A percentile compares a stretch with the other conserved stretches of the same genome.
Evolutionary conservation across 352 stramenopile genomes (phyloP).

Genomic region (Peronosclerospora sorghi): DNA sequence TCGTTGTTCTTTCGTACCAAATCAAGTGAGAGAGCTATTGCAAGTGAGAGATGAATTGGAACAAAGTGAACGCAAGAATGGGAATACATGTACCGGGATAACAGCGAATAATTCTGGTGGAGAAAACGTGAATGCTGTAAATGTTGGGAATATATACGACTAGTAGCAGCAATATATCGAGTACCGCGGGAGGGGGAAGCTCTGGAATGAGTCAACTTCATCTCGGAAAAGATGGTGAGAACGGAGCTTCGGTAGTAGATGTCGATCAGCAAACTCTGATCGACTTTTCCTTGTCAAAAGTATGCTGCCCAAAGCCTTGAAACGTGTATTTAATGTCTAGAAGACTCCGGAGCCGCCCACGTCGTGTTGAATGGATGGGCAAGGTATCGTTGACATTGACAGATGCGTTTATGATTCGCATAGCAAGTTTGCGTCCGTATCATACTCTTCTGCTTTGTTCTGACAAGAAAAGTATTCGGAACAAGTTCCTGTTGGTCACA

Average conservation of each 20-base stretch:
- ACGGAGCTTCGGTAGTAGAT: slow-evolving; percentile 25
- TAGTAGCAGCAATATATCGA: slow-evolving; percentile 16
- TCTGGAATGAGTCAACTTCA: slow-evolving; percentile 22
- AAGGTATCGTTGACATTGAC: slow-evolving; percentile 77
- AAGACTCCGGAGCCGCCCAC: slow-evolving; percentile 61
- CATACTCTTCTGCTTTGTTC: slow-evolving; percentile 67
- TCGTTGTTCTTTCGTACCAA: slow-evolving; percentile 64
- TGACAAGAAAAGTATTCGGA: slow-evolving; percentile 54
- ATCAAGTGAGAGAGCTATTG: slow-evolving; percentile 63
- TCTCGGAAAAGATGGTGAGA: slow-evolving; percentile 26
- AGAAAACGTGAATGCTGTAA: not conserved
- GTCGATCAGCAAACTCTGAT: slow-evolving; percentile 78
- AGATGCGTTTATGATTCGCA: slow-evolving; percentile 44
- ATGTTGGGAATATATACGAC: slow-evolving; percentile 3
- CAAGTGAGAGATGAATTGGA: slow-evolving; percentile 73
- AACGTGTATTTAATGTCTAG: slow-evolving; percentile 71
- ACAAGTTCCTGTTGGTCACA: slow-evolving; percentile 59
- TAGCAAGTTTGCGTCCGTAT: slow-evolving; percentile 65
- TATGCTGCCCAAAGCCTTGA: slow-evolving; percentile 76
- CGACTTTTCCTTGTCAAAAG: slow-evolving; percentile 68
- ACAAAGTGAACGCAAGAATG: slow-evolving; percentile 41
- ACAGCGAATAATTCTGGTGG: not conserved
- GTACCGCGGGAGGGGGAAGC: slow-evolving; percentile 8
- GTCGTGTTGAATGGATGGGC: slow-evolving; percentile 77
- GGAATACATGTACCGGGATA: not conserved